Evolutionary conservation across 2,329 filamentous ascomycete species (phyloP).

Genomic region (Mycocentrospora acerina): DNA sequence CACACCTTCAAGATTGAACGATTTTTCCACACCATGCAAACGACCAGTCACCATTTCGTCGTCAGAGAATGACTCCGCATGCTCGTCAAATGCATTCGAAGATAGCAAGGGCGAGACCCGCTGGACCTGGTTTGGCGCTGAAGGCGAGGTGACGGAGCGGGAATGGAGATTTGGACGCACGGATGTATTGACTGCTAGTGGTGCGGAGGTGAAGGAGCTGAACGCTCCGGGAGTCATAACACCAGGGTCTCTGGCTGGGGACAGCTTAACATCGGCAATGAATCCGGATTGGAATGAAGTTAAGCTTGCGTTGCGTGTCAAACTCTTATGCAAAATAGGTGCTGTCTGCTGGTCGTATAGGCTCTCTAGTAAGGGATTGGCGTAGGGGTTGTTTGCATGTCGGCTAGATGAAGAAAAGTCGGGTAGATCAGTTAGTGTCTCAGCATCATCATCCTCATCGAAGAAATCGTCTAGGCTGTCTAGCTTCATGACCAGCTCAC

Average conservation of each 20-base stretch:
- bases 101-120: slow-evolving; percentile 53
- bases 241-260: slow-evolving; percentile 56
- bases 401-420: slow-evolving; percentile 37
- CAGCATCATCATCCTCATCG: slow-evolving; percentile 47
- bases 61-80: slow-evolving; percentile 75
- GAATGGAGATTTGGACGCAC: slow-evolving; percentile 70
- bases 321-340: slow-evolving; percentile 83
- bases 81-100: slow-evolving; percentile 75
- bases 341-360: slow-evolving; percentile 92
- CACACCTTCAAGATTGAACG: slow-evolving; percentile 50
- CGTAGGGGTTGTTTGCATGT: slow-evolving; percentile 28
- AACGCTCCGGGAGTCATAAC: slow-evolving; percentile 61
- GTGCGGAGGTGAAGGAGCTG: slow-evolving; percentile 37
- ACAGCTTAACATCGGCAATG: slow-evolving; percentile 64
- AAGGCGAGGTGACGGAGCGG: slow-evolving; percentile 82
- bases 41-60: slow-evolving; percentile 61
- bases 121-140: slow-evolving; percentile 51
- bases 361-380: slow-evolving; percentile 59
- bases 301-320: slow-evolving; percentile 68
- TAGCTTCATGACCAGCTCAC: slow-evolving; percentile 70
- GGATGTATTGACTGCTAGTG: slow-evolving; percentile 14
- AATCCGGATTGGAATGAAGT: slow-evolving; percentile 87
- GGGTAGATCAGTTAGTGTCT: slow-evolving; percentile 34
- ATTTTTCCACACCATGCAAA: slow-evolving; percentile 26
- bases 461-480: slow-evolving; percentile 60